Base-by-base conservation (phyloP, 2,329 filamentous ascomycete species). In the Nemania diffusa region DNA sequence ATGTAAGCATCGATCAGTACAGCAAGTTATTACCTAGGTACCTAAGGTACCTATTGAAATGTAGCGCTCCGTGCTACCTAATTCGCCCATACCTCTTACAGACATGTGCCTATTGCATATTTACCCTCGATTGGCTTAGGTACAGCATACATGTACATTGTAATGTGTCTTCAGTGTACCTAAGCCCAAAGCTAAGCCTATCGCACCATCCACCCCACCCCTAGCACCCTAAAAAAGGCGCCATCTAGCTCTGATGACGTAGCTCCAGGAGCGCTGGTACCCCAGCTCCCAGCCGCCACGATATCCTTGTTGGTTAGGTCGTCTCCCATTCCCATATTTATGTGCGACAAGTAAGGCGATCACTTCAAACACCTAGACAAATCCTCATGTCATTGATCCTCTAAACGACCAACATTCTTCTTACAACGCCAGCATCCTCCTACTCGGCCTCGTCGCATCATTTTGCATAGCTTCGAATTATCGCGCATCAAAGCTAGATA, bases 181-280 rank as follows among this genome's bases (percentile, higher is more conserved):
- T 9, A 52, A 55, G 13, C 4, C 53, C 13, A 20, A 17, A 29
- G 24, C 51, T 63, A 61, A 15, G 57, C 55, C 34, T 29, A 44
- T 17, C 24, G 37, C 37, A 37, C 48, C 48, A 26, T 40, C 8
- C 1, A 13, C 46, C 22, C 52, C 60, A 26, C 59, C 50, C 5
- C 6, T 32, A 34, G 15, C 11, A 17, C 15, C 9, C 27, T 37
- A 53, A 22, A 48, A 60, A 26, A 13, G 26, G 32, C 48, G 11
- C 24, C 24, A 46, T 44, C n/a, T 5, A 46, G 29, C 46, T 61
- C 51, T 59, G 48, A 75, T 75, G 73, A 74, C 73, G 73, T 74
- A 74, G 70, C 15, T 66, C 46, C 53, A 68, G 65, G 68, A 58
- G 34, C 66, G 20, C 67, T 42, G 64, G 51, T 69, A 37, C 55